Evolutionary conservation across 2,329 filamentous ascomycete genomes (phyloP).

Genomic region (Trichophyton mentagrophytes): DNA sequence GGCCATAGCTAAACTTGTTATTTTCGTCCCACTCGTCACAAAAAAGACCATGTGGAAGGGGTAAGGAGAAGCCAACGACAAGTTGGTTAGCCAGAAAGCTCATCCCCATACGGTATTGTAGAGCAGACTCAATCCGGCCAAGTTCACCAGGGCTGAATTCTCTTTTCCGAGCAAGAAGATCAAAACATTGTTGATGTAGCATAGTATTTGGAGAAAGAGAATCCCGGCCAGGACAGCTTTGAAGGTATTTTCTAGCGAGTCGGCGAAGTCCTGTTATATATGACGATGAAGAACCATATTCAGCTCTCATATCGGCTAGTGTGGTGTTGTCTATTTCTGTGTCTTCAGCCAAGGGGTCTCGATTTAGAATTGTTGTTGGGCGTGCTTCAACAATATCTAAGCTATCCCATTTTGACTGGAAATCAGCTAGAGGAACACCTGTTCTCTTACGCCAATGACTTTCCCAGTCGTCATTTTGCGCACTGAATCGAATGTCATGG

Average conservation of each 20-base stretch:
- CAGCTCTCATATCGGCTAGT: too few species aligned
- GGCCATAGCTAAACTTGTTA: background rate
- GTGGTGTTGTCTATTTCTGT: background rate
- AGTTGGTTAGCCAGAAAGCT: background rate
- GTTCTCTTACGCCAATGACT: conserved; percentile 5
- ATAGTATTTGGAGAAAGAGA: conserved; percentile 2
- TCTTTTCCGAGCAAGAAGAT: background rate
- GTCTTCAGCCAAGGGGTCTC: background rate
- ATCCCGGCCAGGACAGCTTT: conserved; percentile 3
- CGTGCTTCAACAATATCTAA: background rate
- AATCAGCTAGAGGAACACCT: conserved; percentile 11
- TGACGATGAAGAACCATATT: background rate
- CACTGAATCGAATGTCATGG: conserved; percentile 12
- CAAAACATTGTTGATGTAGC: background rate
- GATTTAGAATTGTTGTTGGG: background rate
- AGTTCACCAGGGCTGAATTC: background rate
- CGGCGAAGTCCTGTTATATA: background rate
- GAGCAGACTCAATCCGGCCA: background rate
- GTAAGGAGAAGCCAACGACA: background rate
- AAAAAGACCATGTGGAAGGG: background rate
- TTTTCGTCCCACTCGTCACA: background rate
- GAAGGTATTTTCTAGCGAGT: conserved; percentile 1
- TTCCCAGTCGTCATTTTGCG: conserved; percentile 15
- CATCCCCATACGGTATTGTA: background rate
- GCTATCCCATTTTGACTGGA: conserved; percentile 12